Percentiles rank a stretch among this genome's conserved stretches.
These are phyloP conservation scores for Buddleja alternifolia DNA, from an alignment of 257 asterid species.

Conservation along the genomic window DNA sequence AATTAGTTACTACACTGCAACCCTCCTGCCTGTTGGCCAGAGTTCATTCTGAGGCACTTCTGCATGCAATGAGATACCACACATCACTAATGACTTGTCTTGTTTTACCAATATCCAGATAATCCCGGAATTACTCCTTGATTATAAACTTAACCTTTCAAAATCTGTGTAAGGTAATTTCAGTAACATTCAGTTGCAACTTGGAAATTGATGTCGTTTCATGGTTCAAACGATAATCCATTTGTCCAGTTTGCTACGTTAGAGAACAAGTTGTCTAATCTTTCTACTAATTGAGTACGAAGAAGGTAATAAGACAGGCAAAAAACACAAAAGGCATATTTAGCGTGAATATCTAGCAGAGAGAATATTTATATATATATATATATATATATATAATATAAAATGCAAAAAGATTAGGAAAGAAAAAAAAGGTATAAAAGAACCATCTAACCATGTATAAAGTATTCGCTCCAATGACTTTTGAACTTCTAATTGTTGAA, in stretches of 20 bases:
- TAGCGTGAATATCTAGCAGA: background rate
- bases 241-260: too few relatives aligned
- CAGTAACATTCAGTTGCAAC: background rate
- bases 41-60: background rate
- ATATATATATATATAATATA: background rate
- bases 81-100: background rate
- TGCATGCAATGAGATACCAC: conserved; percentile 4
- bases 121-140: background rate
- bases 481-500: conserved; percentile 86
- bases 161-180: background rate
- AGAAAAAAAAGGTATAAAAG: too few relatives aligned
- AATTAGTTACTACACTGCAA: too few relatives aligned
- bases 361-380: too few relatives aligned
- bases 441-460: conserved; percentile 75
- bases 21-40: too few relatives aligned
- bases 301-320: background rate
- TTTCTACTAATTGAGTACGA: background rate
- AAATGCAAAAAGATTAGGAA: conserved; percentile 14
- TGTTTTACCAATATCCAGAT: background rate
- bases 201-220: too few relatives aligned
- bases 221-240: too few relatives aligned
- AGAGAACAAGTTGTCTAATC: too few relatives aligned
- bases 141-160: background rate
- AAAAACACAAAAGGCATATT: background rate
- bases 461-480: conserved; percentile 95